These are phyloP conservation scores for Calonectria pseudoturangicola DNA, from an alignment of 2,329 filamentous ascomycete species.

Conservation along the genomic window DNA sequence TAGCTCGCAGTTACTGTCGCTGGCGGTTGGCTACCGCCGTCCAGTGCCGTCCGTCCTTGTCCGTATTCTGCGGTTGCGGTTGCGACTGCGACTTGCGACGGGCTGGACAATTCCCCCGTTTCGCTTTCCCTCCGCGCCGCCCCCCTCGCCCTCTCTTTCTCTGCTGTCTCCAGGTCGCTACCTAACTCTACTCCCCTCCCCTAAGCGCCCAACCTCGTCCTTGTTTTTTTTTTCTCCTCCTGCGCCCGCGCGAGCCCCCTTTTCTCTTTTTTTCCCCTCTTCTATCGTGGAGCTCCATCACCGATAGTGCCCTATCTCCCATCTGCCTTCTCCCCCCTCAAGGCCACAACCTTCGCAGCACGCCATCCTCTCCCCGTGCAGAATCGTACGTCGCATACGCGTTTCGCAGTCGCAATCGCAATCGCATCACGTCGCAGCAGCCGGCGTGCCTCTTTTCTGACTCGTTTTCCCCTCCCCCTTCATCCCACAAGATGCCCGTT, in stretches of 20 bases:
- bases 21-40: constrained; percentile 19
- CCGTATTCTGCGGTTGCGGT: constrained; percentile 43
- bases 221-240: constrained; percentile 43
- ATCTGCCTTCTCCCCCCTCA: constrained; percentile 28
- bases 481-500: constrained; percentile 68
- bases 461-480: constrained; percentile 24
- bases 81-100: constrained; percentile 53
- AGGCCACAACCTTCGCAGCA: constrained; percentile 15
- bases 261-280: constrained; percentile 27
- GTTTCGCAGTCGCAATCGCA: constrained; percentile 45
- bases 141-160: constrained; percentile 31
- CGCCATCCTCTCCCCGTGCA: constrained; percentile 13
- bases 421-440: constrained; percentile 37
- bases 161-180: constrained; percentile 33
- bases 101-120: constrained; percentile 40
- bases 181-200: constrained; percentile 31
- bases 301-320: constrained; percentile 34
- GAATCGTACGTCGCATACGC: constrained; percentile 44
- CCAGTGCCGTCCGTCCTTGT: constrained; percentile 21
- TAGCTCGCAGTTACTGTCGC: constrained; percentile 22
- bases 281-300: constrained; percentile 32
- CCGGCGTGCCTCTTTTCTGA: constrained; percentile 30
- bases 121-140: constrained; percentile 36
- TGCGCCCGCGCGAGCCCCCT: constrained; percentile 20
- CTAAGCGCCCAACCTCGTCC: constrained; percentile 51